These are phyloP conservation scores for Inga laurina DNA, from an alignment of 306 rosid genomes.

Conservation along the genomic window DNA sequence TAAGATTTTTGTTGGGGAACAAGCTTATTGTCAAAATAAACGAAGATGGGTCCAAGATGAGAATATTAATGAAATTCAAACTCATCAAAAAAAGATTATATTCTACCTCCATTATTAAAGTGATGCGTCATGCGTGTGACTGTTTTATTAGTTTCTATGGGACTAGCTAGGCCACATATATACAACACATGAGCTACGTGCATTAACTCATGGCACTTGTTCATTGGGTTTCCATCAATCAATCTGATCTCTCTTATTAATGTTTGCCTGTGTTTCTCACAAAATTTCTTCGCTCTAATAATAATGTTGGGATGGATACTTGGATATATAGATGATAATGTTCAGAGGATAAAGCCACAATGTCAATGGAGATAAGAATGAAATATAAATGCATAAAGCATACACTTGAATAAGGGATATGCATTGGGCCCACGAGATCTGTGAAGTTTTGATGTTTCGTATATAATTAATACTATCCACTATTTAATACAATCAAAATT, in stretches of 20 bases:
- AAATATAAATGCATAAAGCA: neutral
- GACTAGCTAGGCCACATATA: neutral
- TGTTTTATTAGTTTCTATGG: neutral
- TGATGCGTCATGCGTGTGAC: neutral
- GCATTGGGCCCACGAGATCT: neutral
- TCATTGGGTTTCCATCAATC: neutral
- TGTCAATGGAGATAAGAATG: neutral
- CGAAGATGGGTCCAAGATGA: neutral
- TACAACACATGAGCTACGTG: neutral
- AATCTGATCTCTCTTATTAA: neutral
- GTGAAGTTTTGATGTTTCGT: neutral
- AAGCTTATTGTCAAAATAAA: neutral
- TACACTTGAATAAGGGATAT: neutral
- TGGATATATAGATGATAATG: neutral
- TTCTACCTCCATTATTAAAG: neutral
- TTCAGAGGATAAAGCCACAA: neutral
- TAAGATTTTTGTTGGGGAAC: neutral
- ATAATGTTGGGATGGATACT: neutral
- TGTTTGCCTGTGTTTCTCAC: neutral
- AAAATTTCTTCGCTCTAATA: neutral
- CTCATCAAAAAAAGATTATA: too few species aligned
- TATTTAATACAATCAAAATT: too few species aligned
- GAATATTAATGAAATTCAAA: neutral
- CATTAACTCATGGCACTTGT: neutral
- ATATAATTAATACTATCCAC: too few species aligned